These are phyloP conservation scores for Nitzschia putrida DNA, from an alignment of 108 stramenopile genomes.

Conservation along the genomic window DNA sequence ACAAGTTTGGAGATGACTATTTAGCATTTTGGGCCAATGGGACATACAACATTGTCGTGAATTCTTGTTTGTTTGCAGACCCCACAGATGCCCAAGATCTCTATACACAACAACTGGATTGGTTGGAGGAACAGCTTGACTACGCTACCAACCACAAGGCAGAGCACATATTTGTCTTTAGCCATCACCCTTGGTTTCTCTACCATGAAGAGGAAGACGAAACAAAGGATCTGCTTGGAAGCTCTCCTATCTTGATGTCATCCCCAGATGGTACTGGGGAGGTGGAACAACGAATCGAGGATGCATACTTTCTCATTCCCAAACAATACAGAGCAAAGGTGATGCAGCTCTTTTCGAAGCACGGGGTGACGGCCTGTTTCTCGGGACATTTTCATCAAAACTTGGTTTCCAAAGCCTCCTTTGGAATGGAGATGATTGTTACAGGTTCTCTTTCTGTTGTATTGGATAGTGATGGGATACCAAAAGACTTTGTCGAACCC, in stretches of 20 bases:
- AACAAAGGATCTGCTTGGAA: conserved; percentile 22
- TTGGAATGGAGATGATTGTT: conserved; percentile 76
- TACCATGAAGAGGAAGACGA: conserved; percentile 71
- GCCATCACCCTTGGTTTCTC: conserved; percentile 76
- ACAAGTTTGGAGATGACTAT: conserved; percentile 74
- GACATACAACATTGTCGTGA: conserved; percentile 71
- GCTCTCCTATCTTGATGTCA: not conserved
- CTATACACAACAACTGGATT: conserved; percentile 50
- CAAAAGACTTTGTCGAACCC: conserved; percentile 30
- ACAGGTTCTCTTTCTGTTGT: conserved; percentile 57
- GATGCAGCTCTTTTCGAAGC: conserved; percentile 54
- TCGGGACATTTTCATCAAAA: conserved; percentile 81
- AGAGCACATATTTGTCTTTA: conserved; percentile 63
- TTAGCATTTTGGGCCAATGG: conserved; percentile 70
- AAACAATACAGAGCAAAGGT: conserved; percentile 42
- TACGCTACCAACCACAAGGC: conserved; percentile 52
- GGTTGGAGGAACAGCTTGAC: conserved; percentile 59
- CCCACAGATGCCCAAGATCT: conserved; percentile 48
- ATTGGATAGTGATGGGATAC: conserved; percentile 35
- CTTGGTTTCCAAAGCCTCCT: conserved; percentile 53
- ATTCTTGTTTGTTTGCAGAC: conserved; percentile 54
- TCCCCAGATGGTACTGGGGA: not conserved
- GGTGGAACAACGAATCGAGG: conserved; percentile 30
- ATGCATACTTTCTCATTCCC: conserved; percentile 66
- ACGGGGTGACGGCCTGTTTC: conserved; percentile 59